phyloP scores from a whole-genome alignment of 108 stramenopile species.

The Cyclotella kingstonii region DNA sequence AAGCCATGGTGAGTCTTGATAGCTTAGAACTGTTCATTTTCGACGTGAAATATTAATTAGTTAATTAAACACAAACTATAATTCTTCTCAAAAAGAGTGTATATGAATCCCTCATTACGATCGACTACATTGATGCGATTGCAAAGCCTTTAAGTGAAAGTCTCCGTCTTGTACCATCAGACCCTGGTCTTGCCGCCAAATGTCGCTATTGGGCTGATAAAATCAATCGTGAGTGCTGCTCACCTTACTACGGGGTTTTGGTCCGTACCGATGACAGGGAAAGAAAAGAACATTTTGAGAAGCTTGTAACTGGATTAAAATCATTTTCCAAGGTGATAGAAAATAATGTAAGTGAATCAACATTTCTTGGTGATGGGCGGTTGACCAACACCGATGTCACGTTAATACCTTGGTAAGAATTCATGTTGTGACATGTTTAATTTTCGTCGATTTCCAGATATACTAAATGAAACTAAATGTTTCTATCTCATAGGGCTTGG shows the following conservation, averaged over 20 bases:
- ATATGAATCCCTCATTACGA: slow-evolving; percentile 68
- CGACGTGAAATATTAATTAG: background rate
- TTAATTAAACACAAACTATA: background rate
- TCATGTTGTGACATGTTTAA: slow-evolving; percentile 26
- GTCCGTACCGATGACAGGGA: slow-evolving; percentile 71
- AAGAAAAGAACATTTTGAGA: slow-evolving; percentile 59
- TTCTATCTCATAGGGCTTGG: slow-evolving; percentile 10
- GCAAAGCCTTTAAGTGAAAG: slow-evolving; percentile 50
- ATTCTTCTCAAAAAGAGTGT: slow-evolving; percentile 32
- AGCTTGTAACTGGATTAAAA: slow-evolving; percentile 57
- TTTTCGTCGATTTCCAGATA: background rate
- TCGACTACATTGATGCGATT: slow-evolving; percentile 76
- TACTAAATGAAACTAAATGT: background rate
- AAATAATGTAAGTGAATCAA: slow-evolving; percentile 47
- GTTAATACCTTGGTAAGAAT: slow-evolving; percentile 65
- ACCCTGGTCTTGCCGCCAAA: slow-evolving; percentile 75
- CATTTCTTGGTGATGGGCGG: slow-evolving; percentile 59
- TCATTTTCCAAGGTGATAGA: slow-evolving; percentile 61
- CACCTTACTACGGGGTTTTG: slow-evolving; percentile 77
- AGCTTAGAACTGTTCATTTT: background rate
- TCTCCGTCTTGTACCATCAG: slow-evolving; percentile 54
- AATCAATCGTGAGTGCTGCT: slow-evolving; percentile 80
- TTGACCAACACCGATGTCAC: slow-evolving; percentile 68
- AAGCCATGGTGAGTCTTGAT: slow-evolving; percentile 22
- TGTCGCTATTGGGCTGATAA: slow-evolving; percentile 70